Evolutionary conservation across 805 yeast genomes (phyloP).

Genomic region (Candida awuae): DNA sequence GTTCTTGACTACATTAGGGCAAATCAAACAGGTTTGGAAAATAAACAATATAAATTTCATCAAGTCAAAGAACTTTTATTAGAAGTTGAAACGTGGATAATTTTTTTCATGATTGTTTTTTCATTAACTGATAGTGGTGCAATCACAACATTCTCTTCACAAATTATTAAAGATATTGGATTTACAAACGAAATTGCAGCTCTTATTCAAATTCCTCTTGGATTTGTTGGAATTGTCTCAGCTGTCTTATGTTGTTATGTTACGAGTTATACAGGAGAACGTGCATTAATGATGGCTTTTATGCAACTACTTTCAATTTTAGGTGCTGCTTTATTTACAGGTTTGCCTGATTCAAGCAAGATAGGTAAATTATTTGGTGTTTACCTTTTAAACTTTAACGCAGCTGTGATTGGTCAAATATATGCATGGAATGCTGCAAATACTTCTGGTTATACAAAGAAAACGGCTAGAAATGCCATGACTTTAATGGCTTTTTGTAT

Average conservation of each 20-base stretch:
- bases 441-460: constrained; percentile 45
- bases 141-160: constrained; percentile 19
- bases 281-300: constrained; percentile 12
- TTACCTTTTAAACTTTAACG: constrained; percentile 23
- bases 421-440: constrained; percentile 28
- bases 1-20: constrained; percentile 21
- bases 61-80: constrained; percentile 21
- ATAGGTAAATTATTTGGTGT: constrained; percentile 26
- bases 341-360: constrained; percentile 19
- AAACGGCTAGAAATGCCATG: constrained; percentile 37
- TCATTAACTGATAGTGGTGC: constrained; percentile 29
- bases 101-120: constrained; percentile 16
- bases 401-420: constrained; percentile 15
- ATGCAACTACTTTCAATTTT: constrained; percentile 14
- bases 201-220: constrained; percentile 28
- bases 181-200: constrained; percentile 26
- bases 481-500: constrained; percentile 38
- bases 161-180: constrained; percentile 25
- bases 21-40: constrained; percentile 28
- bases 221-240: constrained; percentile 26
- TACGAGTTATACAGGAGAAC: constrained; percentile 36
- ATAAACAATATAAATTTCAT: constrained; percentile 22
- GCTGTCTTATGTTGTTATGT: constrained; percentile 17
- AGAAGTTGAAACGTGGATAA: constrained; percentile 21
- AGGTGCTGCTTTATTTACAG: constrained; percentile 21